phyloP scores from a whole-genome alignment of 2,329 filamentous ascomycete genomes.

The Zopfia rhizophila region DNA sequence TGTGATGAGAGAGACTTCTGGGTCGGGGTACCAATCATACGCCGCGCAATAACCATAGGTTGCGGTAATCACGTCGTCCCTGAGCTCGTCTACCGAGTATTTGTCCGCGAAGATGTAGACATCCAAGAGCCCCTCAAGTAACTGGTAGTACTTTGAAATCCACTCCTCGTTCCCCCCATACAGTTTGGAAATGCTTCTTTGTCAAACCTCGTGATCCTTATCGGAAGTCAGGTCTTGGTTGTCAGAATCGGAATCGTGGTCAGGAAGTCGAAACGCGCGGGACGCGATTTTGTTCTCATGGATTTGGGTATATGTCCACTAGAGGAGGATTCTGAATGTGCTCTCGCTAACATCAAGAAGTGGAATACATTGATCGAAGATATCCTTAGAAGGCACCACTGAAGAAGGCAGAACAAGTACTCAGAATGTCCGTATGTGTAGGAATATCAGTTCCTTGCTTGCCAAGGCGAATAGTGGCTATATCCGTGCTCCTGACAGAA shows the following conservation, averaged over 20 bases:
- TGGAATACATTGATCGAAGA: slow-evolving; percentile 11
- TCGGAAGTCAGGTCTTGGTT: too few species aligned
- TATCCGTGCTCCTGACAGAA: slow-evolving; percentile 20
- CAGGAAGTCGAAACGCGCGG: too few species aligned
- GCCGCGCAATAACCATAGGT: slow-evolving; percentile 11
- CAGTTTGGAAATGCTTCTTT: too few species aligned
- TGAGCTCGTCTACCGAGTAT: slow-evolving; percentile 22
- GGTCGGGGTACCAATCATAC: slow-evolving; percentile 12
- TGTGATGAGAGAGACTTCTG: slow-evolving; percentile 2
- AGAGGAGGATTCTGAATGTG: slow-evolving; percentile 19
- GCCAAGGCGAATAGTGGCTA: slow-evolving; percentile 21
- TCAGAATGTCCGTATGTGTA: slow-evolving; percentile 22
- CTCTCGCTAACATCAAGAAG: slow-evolving; percentile 16
- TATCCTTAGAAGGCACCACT: slow-evolving; percentile 18
- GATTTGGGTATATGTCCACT: slow-evolving; percentile 18
- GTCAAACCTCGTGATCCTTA: too few species aligned
- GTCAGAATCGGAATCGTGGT: too few species aligned
- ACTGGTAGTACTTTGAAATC: neutral
- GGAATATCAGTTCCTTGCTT: slow-evolving; percentile 7
- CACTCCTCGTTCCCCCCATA: too few species aligned
- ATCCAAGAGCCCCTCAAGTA: neutral
- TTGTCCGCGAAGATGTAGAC: slow-evolving; percentile 28
- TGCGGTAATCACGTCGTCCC: slow-evolving; percentile 21
- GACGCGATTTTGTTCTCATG: too few species aligned
- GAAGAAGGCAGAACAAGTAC: slow-evolving; percentile 13